Percentiles rank a stretch among this genome's conserved stretches.
Conservation (phyloP, 495 filamentous ascomycete genomes). For the Staphylotrichum longicolle region DNA sequence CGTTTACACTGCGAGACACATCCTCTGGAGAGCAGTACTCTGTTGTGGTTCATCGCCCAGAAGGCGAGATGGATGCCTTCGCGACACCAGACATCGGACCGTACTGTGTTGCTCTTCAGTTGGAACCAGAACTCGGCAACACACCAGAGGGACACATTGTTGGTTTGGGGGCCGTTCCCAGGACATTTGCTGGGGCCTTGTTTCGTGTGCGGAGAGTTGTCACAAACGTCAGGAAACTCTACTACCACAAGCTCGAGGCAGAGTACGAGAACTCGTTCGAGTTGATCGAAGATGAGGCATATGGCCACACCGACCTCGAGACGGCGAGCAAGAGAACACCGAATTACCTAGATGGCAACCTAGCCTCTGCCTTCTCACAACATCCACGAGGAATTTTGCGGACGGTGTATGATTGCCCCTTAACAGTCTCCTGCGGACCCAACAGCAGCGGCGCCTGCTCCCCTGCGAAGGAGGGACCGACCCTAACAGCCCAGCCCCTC, state of each 20-base stretch:
- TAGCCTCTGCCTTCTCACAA: slow-evolving; percentile 13
- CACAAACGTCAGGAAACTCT: slow-evolving; percentile 23
- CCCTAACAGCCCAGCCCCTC: slow-evolving; percentile 12
- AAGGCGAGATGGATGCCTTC: slow-evolving; percentile 22
- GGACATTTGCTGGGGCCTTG: slow-evolving; percentile 18
- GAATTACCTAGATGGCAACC: slow-evolving; percentile 11
- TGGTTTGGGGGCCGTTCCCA: slow-evolving; percentile 5
- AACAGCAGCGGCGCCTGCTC: neutral
- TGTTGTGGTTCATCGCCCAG: slow-evolving; percentile 21
- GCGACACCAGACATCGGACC: slow-evolving; percentile 25
- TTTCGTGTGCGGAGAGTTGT: slow-evolving; percentile 25
- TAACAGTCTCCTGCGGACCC: slow-evolving; percentile 14
- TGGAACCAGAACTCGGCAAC: slow-evolving; percentile 10
- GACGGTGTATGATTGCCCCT: slow-evolving; percentile 26
- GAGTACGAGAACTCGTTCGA: slow-evolving; percentile 26
- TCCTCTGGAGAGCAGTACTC: slow-evolving; percentile 20
- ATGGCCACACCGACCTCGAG: neutral
- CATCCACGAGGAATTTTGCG: slow-evolving; percentile 13
- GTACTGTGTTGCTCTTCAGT: slow-evolving; percentile 25
- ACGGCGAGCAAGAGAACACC: slow-evolving; percentile 16
- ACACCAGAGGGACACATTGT: slow-evolving; percentile 6
- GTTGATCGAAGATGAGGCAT: slow-evolving; percentile 18
- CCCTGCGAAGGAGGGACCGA: slow-evolving; percentile 9
- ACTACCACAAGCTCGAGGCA: slow-evolving; percentile 19
- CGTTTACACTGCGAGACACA: slow-evolving; percentile 17